Percentiles rank a stretch among this genome's conserved stretches.
Conservation (phyloP, 163 green algal species). For the Volvox carteri region DNA sequence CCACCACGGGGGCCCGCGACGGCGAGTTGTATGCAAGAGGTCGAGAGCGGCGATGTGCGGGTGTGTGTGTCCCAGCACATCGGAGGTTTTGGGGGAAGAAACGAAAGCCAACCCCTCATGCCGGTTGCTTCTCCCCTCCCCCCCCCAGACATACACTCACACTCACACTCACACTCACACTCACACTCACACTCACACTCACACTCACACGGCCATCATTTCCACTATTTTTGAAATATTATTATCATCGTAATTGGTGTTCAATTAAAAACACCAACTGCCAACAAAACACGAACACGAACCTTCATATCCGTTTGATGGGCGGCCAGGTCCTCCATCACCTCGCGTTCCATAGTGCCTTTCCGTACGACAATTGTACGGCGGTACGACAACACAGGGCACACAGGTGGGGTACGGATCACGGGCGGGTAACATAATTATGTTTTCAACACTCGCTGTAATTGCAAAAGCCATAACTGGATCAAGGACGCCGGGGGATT, state of each 20-base stretch:
- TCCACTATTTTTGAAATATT: too few species aligned
- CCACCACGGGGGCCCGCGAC: too few species aligned
- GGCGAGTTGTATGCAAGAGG: too few species aligned
- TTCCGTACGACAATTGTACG: background rate
- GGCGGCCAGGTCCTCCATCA: conserved; percentile 25
- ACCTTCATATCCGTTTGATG: background rate
- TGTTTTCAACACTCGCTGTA: background rate
- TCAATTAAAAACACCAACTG: background rate
- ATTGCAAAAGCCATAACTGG: background rate
- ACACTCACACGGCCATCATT: too few species aligned
- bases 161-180: background rate
- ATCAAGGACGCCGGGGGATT: background rate
- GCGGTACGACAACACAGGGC: background rate
- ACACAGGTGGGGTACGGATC: background rate
- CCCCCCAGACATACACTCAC: background rate
- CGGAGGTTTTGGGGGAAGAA: too few species aligned
- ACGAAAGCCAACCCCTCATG: too few species aligned
- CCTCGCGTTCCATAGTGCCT: conserved; percentile 28
- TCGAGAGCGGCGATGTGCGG: too few species aligned
- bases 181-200: background rate
- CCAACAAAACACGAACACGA: background rate
- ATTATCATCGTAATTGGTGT: too few species aligned
- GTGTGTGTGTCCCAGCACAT: too few species aligned
- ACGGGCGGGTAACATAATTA: background rate
- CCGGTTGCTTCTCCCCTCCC: too few species aligned